Conservation (phyloP, 2,329 filamentous ascomycete species). For the Diaporthe caulivora region DNA sequence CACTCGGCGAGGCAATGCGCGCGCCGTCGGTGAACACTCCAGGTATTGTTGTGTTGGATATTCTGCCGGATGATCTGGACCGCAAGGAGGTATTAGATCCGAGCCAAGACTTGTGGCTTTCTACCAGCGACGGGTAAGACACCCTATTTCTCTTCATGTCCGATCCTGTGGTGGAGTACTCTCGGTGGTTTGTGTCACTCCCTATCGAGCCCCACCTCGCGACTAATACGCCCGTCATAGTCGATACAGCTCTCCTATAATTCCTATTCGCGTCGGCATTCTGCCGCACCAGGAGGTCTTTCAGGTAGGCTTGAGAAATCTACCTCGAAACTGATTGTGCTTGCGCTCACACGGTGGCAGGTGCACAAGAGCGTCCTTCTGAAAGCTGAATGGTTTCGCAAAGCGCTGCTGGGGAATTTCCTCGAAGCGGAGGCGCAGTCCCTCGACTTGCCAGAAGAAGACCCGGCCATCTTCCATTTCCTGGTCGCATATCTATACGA, state of each 20-base stretch:
- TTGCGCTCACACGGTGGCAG: slow-evolving; percentile 42
- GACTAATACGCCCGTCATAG: slow-evolving; percentile 43
- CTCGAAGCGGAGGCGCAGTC: slow-evolving; percentile 59
- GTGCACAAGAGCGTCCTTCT: slow-evolving; percentile 61
- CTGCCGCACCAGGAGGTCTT: slow-evolving; percentile 58
- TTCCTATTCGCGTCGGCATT: slow-evolving; percentile 59
- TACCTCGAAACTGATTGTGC: background rate
- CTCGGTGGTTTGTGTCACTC: slow-evolving; percentile 7
- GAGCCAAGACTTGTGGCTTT: slow-evolving; percentile 62
- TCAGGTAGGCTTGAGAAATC: slow-evolving; percentile 46
- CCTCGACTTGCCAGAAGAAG: slow-evolving; percentile 63
- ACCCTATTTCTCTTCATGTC: background rate
- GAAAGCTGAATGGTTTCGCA: slow-evolving; percentile 62
- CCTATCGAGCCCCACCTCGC: slow-evolving; percentile 21
- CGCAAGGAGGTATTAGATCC: slow-evolving; percentile 52
- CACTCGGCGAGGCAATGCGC: slow-evolving; percentile 56
- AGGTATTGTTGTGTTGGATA: slow-evolving; percentile 55
- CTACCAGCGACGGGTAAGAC: slow-evolving; percentile 61
- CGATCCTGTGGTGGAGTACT: slow-evolving; percentile 16
- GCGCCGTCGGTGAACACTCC: slow-evolving; percentile 53
- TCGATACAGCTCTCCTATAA: slow-evolving; percentile 59
- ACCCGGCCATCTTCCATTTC: slow-evolving; percentile 64
- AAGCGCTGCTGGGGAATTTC: slow-evolving; percentile 61
- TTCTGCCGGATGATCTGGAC: slow-evolving; percentile 48
- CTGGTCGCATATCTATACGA: slow-evolving; percentile 65